These are phyloP conservation scores for Agarophyton chilense DNA, from an alignment of 23 red algal genomes.

Conservation along the genomic window DNA sequence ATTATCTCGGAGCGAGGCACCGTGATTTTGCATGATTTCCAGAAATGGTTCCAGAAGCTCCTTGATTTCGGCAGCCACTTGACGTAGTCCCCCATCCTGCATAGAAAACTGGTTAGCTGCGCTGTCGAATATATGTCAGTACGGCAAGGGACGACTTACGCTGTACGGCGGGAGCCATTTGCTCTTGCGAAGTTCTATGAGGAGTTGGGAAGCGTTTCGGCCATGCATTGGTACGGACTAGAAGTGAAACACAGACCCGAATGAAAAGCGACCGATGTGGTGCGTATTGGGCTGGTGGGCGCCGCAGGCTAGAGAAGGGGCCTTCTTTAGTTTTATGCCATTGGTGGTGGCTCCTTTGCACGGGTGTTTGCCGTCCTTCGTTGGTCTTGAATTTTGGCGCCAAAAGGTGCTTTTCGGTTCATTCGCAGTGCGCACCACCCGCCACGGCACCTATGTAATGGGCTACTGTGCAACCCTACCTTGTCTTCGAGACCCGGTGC, in stretches of 20 bases:
- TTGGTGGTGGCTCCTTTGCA: no score
- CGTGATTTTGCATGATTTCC: constrained; percentile 56
- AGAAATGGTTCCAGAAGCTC: constrained; percentile 74
- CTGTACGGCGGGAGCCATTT: constrained; percentile 69
- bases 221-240: neutral
- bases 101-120: neutral
- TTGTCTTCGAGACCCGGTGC: no score
- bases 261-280: no score
- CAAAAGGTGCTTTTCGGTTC: neutral
- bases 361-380: neutral
- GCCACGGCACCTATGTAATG: no score
- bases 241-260: no score
- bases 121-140: neutral
- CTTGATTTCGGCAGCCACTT: constrained; percentile 77
- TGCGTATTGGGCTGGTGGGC: no score
- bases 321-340: no score
- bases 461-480: no score
- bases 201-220: constrained; percentile 35
- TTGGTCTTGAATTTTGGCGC: neutral
- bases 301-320: no score
- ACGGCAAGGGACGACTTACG: neutral
- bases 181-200: constrained; percentile 65
- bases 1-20: neutral
- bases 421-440: no score
- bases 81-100: constrained; percentile 58